Base-by-base conservation (phyloP, 495 filamentous ascomycete genomes). In the Pyrenopolyporus hunteri region DNA sequence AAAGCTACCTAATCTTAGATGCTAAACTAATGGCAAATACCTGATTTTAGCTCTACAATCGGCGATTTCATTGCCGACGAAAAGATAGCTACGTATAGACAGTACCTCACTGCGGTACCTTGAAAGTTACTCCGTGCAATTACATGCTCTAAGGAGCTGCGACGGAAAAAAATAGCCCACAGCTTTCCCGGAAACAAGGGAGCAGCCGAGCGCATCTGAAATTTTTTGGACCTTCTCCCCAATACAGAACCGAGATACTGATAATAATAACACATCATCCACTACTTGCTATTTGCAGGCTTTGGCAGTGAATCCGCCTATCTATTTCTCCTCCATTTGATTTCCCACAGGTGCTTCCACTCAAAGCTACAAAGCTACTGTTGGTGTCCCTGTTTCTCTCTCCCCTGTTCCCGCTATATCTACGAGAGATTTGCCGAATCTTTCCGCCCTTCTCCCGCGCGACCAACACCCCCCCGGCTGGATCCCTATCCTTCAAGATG, bases 401-500 rank as follows among this genome's bases (percentile, higher is more conserved):
- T 37, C 20, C 42, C 36, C 51, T 47, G 19, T 37, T 32, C 26
- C 42, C 26, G 16, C 31, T 33, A 20, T 44, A 10, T 51, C 44
- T 56, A 11, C 49, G 32, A 19, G 28, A 36, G 4, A 54, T 20
- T 44, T 59, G 39, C 49, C 63, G 39, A 47, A 25, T 39, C 37
- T 57, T 52, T 23, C 57, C 47, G 31, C 6, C 29, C 17, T 49
- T 50, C 56, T 46, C 37, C 25, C 43, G 6, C 35, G 19, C 22
- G 14, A 52, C 1, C 39, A 39, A 43, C 17, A 46, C 7, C 42
- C 23, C 4, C 26, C 9, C 9, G 26, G 26, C 26, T 5, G 4
- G 9, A 5, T 29, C 46, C 16, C 53, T 39, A 28, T 19, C 40
- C 48, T 63, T 67, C 66, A 77, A 1, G 2, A 83, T 82, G 78